Percentiles rank a stretch among this genome's conserved stretches.
These are phyloP conservation scores for Geotrichum ghanense DNA, from an alignment of 805 yeast genomes.

Conservation along the genomic window DNA sequence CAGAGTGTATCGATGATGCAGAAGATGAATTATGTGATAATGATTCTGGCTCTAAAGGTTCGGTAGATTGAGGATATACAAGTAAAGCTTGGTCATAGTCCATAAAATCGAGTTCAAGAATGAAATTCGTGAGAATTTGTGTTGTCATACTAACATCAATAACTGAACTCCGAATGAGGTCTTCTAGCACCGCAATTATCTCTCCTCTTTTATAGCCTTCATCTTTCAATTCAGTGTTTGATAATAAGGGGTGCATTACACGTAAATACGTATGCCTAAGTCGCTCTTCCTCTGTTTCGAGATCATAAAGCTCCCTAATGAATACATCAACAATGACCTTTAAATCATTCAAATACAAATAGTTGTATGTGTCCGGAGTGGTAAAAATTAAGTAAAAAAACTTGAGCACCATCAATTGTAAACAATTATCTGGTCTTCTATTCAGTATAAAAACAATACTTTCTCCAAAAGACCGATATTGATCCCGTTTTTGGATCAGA, in stretches of 20 bases:
- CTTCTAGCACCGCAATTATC: conserved; percentile 38
- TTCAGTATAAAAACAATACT: conserved; percentile 66
- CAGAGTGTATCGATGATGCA: background rate
- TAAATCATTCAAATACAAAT: conserved; percentile 73
- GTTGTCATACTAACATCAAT: conserved; percentile 16
- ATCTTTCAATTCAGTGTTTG: conserved; percentile 47
- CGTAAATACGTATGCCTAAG: conserved; percentile 62
- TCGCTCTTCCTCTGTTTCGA: conserved; percentile 47
- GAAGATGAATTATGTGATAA: background rate
- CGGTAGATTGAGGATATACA: background rate
- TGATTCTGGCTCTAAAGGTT: background rate
- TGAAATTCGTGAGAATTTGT: conserved; percentile 17
- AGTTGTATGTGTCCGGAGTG: conserved; percentile 47
- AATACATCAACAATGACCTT: conserved; percentile 76
- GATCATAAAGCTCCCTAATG: conserved; percentile 63
- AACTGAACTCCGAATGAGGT: conserved; percentile 24
- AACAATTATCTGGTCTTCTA: conserved; percentile 53
- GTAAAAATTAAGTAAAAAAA: conserved; percentile 66
- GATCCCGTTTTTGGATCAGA: conserved; percentile 32
- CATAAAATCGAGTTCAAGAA: conserved; percentile 11
- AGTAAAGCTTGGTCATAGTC: background rate
- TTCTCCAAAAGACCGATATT: conserved; percentile 49
- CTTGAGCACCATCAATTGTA: conserved; percentile 71
- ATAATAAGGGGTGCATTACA: conserved; percentile 60
- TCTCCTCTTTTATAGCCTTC: conserved; percentile 50